Conservation (phyloP, 75 land plant species). For the Pinus albicaulis region DNA sequence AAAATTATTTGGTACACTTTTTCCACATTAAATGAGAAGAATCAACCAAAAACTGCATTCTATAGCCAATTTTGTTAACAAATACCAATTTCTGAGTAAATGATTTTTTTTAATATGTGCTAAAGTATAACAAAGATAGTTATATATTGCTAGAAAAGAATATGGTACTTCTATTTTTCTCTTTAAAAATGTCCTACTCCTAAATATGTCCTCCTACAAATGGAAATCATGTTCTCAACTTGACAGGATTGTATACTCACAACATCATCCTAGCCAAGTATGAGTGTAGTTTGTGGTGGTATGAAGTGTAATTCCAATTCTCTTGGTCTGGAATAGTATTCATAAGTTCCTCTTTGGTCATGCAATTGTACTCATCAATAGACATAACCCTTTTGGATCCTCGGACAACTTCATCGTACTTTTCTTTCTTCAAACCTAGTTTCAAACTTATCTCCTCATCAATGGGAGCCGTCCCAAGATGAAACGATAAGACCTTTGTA, state of each 20-base stretch:
- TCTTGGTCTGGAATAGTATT: constrained; percentile 10
- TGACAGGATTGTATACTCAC: constrained; percentile 27
- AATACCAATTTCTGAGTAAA: too few relatives aligned
- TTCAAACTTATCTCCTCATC: constrained; percentile 56
- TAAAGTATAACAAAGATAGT: too few relatives aligned
- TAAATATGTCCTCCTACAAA: not conserved
- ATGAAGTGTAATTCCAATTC: not conserved
- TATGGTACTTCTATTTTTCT: not conserved
- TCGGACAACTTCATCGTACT: constrained; percentile 66
- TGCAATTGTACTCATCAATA: constrained; percentile 46
- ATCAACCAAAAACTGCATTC: not conserved
- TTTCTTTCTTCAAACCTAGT: constrained; percentile 53
- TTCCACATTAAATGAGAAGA: not conserved
- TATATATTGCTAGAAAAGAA: not conserved
- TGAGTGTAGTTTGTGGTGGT: constrained; percentile 60
- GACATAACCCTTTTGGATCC: constrained; percentile 55
- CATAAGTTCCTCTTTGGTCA: constrained; percentile 71
- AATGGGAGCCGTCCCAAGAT: constrained; percentile 64
- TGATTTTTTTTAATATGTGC: too few relatives aligned
- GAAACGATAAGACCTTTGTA: constrained; percentile 49
- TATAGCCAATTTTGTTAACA: too few relatives aligned
- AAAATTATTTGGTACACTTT: not conserved
- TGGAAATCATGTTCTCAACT: too few relatives aligned
- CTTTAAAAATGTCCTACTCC: not conserved
- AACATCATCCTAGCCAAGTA: constrained; percentile 94